Conservation (phyloP, 305 asterid species). For the Nicotiana rustica region DNA sequence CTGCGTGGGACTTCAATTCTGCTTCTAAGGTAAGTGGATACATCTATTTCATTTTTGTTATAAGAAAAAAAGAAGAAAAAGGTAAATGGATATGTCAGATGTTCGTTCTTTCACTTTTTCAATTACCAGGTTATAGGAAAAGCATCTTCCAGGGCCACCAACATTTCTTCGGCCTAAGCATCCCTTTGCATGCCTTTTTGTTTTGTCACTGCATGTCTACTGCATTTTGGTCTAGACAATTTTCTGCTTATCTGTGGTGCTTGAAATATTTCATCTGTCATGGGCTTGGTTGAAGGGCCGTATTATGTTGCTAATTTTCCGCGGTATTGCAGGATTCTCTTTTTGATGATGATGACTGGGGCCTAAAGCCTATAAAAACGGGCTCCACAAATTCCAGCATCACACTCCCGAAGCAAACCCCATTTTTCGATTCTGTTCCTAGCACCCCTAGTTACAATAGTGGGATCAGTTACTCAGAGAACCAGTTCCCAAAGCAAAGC, state of each 20-base stretch:
- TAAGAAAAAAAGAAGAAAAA: background rate
- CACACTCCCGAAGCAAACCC: conserved; percentile 25
- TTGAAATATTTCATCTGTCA: background rate
- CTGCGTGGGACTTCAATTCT: conserved; percentile 65
- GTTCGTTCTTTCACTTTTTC: background rate
- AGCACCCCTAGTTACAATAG: conserved; percentile 59
- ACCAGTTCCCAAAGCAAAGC: conserved; percentile 57
- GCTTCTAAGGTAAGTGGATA: conserved; percentile 39
- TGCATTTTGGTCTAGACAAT: conserved; percentile 8
- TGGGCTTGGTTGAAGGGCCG: background rate
- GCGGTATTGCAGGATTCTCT: conserved; percentile 52
- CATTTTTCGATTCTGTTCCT: conserved; percentile 17
- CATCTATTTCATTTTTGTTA: conserved; percentile 17
- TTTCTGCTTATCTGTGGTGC: background rate
- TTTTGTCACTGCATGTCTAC: background rate
- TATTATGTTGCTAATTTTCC: background rate
- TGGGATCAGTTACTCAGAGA: conserved; percentile 49
- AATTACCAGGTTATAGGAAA: background rate
- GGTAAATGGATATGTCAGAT: background rate
- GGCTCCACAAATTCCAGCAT: conserved; percentile 23
- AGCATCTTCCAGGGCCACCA: background rate
- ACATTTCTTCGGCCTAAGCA: background rate
- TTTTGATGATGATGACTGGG: conserved; percentile 35
- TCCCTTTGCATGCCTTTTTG: background rate
- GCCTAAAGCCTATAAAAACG: conserved; percentile 37